Percentiles rank a stretch among this genome's conserved stretches.
These are phyloP conservation scores for Chaetomiaceae sp. DNA, from an alignment of 2,329 filamentous ascomycete species.

Conservation along the genomic window DNA sequence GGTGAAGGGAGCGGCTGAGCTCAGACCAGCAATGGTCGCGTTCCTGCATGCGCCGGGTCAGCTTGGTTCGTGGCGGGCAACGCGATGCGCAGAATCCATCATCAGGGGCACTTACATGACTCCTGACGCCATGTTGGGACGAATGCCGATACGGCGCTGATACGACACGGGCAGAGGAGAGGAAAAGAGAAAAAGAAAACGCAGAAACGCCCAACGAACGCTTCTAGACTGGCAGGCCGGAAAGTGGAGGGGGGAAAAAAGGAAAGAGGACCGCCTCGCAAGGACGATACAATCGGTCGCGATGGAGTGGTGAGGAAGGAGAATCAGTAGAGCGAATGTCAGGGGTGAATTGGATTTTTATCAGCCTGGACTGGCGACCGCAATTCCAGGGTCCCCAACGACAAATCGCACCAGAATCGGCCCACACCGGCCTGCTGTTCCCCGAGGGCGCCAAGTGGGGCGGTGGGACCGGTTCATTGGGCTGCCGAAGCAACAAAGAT, in stretches of 20 bases:
- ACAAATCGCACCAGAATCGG: constrained; percentile 24
- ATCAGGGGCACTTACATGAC: constrained; percentile 16
- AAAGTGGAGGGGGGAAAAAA: constrained; percentile 4
- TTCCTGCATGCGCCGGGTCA: constrained; percentile 33
- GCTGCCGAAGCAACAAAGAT: constrained; percentile 9
- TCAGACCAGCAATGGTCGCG: constrained; percentile 42
- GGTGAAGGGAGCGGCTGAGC: constrained; percentile 48
- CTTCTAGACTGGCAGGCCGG: background rate
- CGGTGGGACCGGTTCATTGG: constrained; percentile 8
- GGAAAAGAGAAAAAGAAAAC: constrained; percentile 8
- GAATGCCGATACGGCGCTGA: background rate
- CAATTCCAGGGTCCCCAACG: constrained; percentile 6
- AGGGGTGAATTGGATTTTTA: constrained; percentile 26
- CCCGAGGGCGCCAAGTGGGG: constrained; percentile 23
- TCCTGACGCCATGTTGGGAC: constrained; percentile 32
- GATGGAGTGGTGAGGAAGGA: constrained; percentile 15
- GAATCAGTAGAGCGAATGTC: constrained; percentile 7
- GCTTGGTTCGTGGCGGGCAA: background rate
- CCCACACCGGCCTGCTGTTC: constrained; percentile 25
- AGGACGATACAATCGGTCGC: constrained; percentile 14
- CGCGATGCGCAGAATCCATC: background rate
- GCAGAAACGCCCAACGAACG: background rate
- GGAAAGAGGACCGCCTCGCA: constrained; percentile 12
- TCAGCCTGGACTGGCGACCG: constrained; percentile 2
- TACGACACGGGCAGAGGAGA: background rate